Conservation (phyloP, 192 early-diverging fungal genomes). For the Coemansia aciculifera region DNA sequence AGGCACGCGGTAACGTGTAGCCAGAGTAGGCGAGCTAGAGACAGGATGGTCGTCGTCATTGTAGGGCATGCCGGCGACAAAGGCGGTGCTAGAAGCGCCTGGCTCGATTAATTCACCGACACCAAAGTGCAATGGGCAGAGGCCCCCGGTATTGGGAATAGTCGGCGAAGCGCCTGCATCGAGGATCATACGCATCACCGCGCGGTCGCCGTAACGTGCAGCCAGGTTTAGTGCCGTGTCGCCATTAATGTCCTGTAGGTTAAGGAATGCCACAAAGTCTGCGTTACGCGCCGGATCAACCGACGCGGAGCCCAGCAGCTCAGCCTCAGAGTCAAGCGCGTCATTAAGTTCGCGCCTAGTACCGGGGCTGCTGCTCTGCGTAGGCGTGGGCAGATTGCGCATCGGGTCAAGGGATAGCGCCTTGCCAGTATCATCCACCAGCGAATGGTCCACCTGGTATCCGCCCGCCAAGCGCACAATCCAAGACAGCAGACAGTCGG, state of each 20-base stretch:
- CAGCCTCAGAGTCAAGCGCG: not conserved
- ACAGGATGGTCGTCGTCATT: not conserved
- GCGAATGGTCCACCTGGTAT: constrained; percentile 36
- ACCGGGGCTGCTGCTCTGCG: constrained; percentile 35
- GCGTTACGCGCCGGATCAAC: constrained; percentile 37
- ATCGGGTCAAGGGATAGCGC: not conserved
- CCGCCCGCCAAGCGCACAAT: constrained; percentile 57
- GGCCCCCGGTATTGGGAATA: constrained; percentile 73
- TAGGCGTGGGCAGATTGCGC: constrained; percentile 33
- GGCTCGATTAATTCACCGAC: constrained; percentile 34
- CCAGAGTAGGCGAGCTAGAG: constrained; percentile 9
- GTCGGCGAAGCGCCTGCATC: constrained; percentile 77
- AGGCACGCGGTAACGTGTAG: not conserved
- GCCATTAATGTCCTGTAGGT: constrained; percentile 79
- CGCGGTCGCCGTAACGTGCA: constrained; percentile 70
- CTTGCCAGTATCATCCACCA: constrained; percentile 9
- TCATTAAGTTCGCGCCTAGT: not conserved
- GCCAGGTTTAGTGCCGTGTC: constrained; percentile 92
- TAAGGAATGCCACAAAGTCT: constrained; percentile 77
- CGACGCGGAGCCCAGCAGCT: not conserved
- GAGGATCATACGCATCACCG: constrained; percentile 66
- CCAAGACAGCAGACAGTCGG: constrained; percentile 79
- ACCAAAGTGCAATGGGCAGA: constrained; percentile 75
- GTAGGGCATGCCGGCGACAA: not conserved
- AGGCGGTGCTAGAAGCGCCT: not conserved